phyloP scores from a whole-genome alignment of 345 rosid genomes.

The Eucalyptus globulus region DNA sequence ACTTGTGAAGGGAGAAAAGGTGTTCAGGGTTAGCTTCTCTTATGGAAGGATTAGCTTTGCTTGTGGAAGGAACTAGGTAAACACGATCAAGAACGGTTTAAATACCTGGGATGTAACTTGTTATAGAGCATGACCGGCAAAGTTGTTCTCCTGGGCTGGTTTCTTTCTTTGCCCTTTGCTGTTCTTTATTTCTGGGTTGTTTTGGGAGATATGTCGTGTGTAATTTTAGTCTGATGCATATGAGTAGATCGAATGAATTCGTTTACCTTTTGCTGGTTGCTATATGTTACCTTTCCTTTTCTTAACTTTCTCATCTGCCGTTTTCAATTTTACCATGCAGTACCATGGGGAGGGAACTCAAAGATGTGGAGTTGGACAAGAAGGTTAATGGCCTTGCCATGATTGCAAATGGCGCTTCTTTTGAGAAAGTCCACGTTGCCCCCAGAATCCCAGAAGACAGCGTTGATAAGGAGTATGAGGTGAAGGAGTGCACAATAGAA shows the following conservation, averaged over 20 bases:
- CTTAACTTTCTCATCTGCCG: not conserved
- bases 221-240: not conserved
- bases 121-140: not conserved
- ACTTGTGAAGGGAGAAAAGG: not conserved
- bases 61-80: not conserved
- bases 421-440: slow-evolving; percentile 27
- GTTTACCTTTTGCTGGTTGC: not conserved
- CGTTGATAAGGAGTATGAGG: slow-evolving; percentile 39
- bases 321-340: slow-evolving; percentile 11
- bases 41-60: not conserved
- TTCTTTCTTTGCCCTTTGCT: not conserved
- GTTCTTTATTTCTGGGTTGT: not conserved
- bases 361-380: slow-evolving; percentile 45
- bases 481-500: slow-evolving; percentile 39
- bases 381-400: slow-evolving; percentile 28
- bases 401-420: slow-evolving; percentile 14
- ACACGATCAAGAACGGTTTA: not conserved
- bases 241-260: not conserved
- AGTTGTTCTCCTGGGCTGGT: not conserved
- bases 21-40: not conserved
- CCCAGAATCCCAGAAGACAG: slow-evolving; percentile 31
- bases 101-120: not conserved
- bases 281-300: not conserved
- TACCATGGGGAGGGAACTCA: slow-evolving; percentile 73
- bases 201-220: not conserved